A percentile compares a stretch with the other conserved stretches of the same genome.
Evolutionary conservation across 2,329 filamentous ascomycete genomes (phyloP).

Genomic region (Aspergillus terreus): DNA sequence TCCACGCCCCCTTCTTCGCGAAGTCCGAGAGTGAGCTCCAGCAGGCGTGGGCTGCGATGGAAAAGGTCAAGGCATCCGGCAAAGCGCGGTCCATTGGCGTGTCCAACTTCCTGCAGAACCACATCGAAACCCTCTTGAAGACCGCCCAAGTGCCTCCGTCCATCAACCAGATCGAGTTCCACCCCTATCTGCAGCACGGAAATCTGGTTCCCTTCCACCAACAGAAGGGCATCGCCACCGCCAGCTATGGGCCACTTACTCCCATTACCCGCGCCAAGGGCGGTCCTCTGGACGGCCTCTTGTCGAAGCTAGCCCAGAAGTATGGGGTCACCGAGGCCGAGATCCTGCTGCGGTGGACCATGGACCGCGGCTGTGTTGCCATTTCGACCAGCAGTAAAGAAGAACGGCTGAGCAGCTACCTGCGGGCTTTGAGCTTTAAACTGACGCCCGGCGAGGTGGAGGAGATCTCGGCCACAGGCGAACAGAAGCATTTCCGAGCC

Average conservation of each 20-base stretch:
- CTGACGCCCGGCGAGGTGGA: slow-evolving; percentile 57
- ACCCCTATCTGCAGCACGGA: slow-evolving; percentile 48
- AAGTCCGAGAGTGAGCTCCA: slow-evolving; percentile 54
- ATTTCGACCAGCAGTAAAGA: slow-evolving; percentile 62
- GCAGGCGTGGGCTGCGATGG: slow-evolving; percentile 58
- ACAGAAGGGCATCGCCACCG: slow-evolving; percentile 38
- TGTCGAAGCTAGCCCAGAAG: slow-evolving; percentile 54
- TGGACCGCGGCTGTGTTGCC: slow-evolving; percentile 57
- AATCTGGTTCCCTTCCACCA: slow-evolving; percentile 39
- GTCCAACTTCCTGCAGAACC: slow-evolving; percentile 55
- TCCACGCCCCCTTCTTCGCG: slow-evolving; percentile 59
- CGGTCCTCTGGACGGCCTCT: slow-evolving; percentile 53
- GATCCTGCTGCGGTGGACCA: slow-evolving; percentile 57
- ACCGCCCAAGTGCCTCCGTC: slow-evolving; percentile 41
- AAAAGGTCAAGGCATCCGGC: slow-evolving; percentile 53
- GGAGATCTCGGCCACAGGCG: slow-evolving; percentile 48
- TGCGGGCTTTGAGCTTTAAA: slow-evolving; percentile 54
- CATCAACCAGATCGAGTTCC: slow-evolving; percentile 34
- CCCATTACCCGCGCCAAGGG: slow-evolving; percentile 53
- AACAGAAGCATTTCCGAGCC: slow-evolving; percentile 49
- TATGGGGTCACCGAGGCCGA: slow-evolving; percentile 58
- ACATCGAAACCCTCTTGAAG: slow-evolving; percentile 51
- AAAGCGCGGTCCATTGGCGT: slow-evolving; percentile 61
- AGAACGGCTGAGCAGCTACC: slow-evolving; percentile 55
- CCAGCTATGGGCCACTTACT: slow-evolving; percentile 42